Evolutionary conservation across 352 stramenopile species (phyloP).

Genomic region (Salisapilia sapeloensis): DNA sequence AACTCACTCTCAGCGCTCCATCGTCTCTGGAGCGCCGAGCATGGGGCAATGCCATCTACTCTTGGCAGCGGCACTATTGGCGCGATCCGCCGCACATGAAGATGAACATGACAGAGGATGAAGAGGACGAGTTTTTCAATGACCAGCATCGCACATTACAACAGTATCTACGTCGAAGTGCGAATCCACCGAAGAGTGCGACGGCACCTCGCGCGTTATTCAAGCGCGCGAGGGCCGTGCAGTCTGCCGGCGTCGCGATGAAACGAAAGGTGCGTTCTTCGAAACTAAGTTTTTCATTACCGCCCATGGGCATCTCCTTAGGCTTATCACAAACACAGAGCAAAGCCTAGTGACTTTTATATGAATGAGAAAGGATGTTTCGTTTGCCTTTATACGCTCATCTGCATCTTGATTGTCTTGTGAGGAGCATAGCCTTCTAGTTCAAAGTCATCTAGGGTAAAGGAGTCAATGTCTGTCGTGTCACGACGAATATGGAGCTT

Average conservation of each 20-base stretch:
- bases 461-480: constrained; percentile 89
- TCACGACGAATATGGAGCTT: constrained; percentile 86
- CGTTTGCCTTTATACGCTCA: constrained; percentile 79
- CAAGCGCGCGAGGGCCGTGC: constrained; percentile 31
- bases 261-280: constrained; percentile 48
- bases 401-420: constrained; percentile 98
- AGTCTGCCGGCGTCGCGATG: constrained; percentile 34
- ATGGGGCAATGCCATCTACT: constrained; percentile 78
- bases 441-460: constrained; percentile 93
- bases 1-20: constrained; percentile 46
- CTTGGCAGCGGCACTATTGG: constrained; percentile 80
- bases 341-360: no score
- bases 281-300: constrained; percentile 52
- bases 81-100: constrained; percentile 46
- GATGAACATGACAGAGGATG: constrained; percentile 23
- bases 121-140: constrained; percentile 60
- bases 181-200: no score
- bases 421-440: constrained; percentile 93
- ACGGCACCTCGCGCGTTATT: constrained; percentile 31
- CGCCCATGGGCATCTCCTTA: constrained; percentile 43
- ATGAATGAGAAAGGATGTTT: no score
- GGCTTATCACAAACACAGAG: no score
- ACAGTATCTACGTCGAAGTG: constrained; percentile 1
- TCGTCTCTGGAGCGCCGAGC: constrained; percentile 62
- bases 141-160: constrained; percentile 43